Percentiles rank a stretch among this genome's conserved stretches.
Evolutionary conservation across 352 stramenopile genomes (phyloP).

Genomic region (Phytophthora boehmeriae): DNA sequence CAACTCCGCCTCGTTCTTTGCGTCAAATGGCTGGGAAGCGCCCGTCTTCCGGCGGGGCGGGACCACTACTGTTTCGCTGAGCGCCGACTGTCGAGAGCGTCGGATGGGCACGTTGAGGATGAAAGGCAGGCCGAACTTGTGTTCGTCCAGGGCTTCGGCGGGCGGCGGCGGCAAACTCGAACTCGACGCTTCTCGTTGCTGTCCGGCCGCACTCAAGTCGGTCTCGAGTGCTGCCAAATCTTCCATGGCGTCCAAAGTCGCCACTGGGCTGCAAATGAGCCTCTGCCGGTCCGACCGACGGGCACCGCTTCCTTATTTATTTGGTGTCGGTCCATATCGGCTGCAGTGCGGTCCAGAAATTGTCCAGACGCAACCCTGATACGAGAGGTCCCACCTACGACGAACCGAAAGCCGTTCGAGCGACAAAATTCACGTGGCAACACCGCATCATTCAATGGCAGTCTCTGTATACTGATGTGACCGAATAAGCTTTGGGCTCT

Average conservation of each 20-base stretch:
- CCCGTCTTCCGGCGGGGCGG: background rate
- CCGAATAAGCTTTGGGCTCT: background rate
- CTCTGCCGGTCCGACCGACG: background rate
- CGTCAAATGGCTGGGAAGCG: background rate
- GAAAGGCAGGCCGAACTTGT: slow-evolving; percentile 14
- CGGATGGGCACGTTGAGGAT: slow-evolving; percentile 10
- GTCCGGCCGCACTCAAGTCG: background rate
- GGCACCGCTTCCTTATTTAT: slow-evolving; percentile 3
- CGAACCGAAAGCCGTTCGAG: slow-evolving; percentile 2
- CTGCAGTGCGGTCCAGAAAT: background rate
- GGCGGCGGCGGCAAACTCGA: background rate
- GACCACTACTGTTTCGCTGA: slow-evolving; percentile 4
- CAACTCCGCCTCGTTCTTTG: background rate
- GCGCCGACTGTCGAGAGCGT: slow-evolving; percentile 4
- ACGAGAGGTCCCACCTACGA: background rate
- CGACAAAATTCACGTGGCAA: slow-evolving; percentile 1
- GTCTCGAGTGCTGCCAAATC: background rate
- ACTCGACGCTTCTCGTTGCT: too few relatives aligned
- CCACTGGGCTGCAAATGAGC: background rate
- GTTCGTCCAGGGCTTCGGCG: background rate
- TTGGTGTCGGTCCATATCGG: background rate
- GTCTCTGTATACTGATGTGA: background rate
- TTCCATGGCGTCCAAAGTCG: slow-evolving; percentile 3
- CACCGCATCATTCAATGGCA: background rate
- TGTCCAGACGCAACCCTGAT: background rate